Percentiles rank a stretch among this genome's conserved stretches.
Evolutionary conservation across 495 filamentous ascomycete genomes (phyloP).

Genomic region (Bacidia rubella): DNA sequence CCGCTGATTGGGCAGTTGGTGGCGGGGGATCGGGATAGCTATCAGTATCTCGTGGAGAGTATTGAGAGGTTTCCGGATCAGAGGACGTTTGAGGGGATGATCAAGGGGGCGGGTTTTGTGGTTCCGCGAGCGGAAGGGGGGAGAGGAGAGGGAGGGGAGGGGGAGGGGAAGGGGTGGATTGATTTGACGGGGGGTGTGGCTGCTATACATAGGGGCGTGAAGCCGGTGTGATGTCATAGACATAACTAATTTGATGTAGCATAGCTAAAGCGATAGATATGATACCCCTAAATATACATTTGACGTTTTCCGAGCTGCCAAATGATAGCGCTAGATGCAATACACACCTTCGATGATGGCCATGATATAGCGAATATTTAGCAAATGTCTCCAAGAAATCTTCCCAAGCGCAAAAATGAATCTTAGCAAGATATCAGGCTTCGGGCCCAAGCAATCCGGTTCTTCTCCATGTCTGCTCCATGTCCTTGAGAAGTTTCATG

Average conservation of each 20-base stretch:
- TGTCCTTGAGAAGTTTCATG: constrained; percentile 28
- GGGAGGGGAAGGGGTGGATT: constrained; percentile 57
- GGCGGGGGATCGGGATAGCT: constrained; percentile 85
- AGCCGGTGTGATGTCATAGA: constrained; percentile 40
- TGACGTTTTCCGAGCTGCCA: too few relatives aligned
- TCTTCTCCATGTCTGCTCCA: constrained; percentile 32
- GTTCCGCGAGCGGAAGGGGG: constrained; percentile 34
- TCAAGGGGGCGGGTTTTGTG: constrained; percentile 74
- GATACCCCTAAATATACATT: background rate
- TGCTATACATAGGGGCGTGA: constrained; percentile 91
- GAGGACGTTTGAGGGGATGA: constrained; percentile 72
- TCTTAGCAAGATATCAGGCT: too few relatives aligned
- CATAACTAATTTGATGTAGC: background rate
- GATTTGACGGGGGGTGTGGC: constrained; percentile 86
- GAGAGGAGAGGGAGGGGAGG: background rate
- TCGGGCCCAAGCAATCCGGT: too few relatives aligned
- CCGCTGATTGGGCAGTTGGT: constrained; percentile 92
- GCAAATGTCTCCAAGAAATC: too few relatives aligned
- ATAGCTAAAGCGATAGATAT: background rate
- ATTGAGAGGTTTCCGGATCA: constrained; percentile 89
- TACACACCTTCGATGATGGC: too few relatives aligned
- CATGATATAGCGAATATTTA: too few relatives aligned
- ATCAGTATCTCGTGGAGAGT: constrained; percentile 97
- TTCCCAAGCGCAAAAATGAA: too few relatives aligned
- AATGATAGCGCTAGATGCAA: too few relatives aligned